Percentiles rank a stretch among this genome's conserved stretches.
Conservation (phyloP, 73 alveolate genomes). For the Paramecium bursaria region DNA sequence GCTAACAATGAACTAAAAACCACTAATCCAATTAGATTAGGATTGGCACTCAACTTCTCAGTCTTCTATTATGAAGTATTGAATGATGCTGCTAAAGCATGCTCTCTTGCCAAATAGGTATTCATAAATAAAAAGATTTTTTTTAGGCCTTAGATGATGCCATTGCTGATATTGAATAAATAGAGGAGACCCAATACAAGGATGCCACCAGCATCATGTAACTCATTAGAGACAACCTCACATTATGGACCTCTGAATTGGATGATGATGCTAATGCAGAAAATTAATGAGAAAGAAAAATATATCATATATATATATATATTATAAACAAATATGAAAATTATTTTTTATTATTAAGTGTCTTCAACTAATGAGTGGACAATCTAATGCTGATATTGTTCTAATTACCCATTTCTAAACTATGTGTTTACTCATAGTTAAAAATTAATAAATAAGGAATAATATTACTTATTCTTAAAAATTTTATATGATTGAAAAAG, state of each 20-base stretch:
- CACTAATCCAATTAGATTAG: constrained; percentile 91
- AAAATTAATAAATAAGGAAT: too few species aligned
- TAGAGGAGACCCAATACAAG: constrained; percentile 74
- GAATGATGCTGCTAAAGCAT: constrained; percentile 82
- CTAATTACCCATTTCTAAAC: too few species aligned
- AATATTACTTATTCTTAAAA: too few species aligned
- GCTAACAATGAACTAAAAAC: constrained; percentile 83
- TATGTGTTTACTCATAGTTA: too few species aligned
- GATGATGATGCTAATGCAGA: constrained; percentile 68
- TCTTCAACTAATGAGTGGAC: too few species aligned
- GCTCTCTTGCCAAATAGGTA: constrained; percentile 77
- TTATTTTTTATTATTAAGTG: too few species aligned
- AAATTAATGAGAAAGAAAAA: constrained; percentile 35
- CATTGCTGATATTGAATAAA: constrained; percentile 75
- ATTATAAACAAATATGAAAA: too few species aligned
- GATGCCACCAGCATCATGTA: constrained; percentile 76
- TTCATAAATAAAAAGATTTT: too few species aligned
- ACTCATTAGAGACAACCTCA: constrained; percentile 73
- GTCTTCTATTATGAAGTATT: constrained; percentile 92
- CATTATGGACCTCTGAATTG: constrained; percentile 77
- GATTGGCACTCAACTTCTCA: constrained; percentile 92
- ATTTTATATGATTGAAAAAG: too few species aligned
- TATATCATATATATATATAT: too few species aligned
- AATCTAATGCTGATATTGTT: too few species aligned
- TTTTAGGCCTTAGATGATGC: constrained; percentile 82